Evolutionary conservation across 2,329 filamentous ascomycete genomes (phyloP).

Genomic region (Fusarium sp.): DNA sequence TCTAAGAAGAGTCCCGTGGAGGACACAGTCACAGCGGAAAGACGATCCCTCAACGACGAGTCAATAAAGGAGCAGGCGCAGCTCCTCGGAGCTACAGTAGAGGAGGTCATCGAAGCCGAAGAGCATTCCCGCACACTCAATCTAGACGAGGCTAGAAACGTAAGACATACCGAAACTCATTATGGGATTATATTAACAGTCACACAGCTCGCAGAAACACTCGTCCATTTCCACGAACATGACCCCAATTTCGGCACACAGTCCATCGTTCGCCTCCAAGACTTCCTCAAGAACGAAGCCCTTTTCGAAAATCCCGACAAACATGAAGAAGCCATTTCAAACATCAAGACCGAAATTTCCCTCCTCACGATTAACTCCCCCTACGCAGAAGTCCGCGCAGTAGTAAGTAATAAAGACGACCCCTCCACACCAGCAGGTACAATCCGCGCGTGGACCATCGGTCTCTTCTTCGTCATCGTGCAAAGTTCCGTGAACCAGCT

Average conservation of each 20-base stretch:
- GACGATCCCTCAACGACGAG: slow-evolving; percentile 9
- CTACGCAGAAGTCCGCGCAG: slow-evolving; percentile 65
- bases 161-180: fast-evolving
- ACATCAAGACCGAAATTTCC: slow-evolving; percentile 64
- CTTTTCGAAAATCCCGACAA: slow-evolving; percentile 52
- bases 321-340: slow-evolving; percentile 56
- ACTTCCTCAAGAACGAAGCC: slow-evolving; percentile 37
- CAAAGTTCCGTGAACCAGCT: slow-evolving; percentile 64
- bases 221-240: slow-evolving; percentile 34
- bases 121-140: slow-evolving; percentile 21
- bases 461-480: slow-evolving; percentile 58
- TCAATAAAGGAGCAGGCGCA: slow-evolving; percentile 3
- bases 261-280: slow-evolving; percentile 23
- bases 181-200: not conserved
- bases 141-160: slow-evolving; percentile 20
- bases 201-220: slow-evolving; percentile 29
- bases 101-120: slow-evolving; percentile 34
- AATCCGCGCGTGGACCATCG: slow-evolving; percentile 63
- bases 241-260: slow-evolving; percentile 41
- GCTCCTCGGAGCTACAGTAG: slow-evolving; percentile 19
- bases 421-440: slow-evolving; percentile 62
- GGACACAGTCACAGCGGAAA: not conserved
- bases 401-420: slow-evolving; percentile 66
- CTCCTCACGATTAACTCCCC: slow-evolving; percentile 65
- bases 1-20: not conserved